Percentiles rank a stretch among this genome's conserved stretches.
Conservation (phyloP, 2,329 filamentous ascomycete species). For the Sporothrix humicola region DNA sequence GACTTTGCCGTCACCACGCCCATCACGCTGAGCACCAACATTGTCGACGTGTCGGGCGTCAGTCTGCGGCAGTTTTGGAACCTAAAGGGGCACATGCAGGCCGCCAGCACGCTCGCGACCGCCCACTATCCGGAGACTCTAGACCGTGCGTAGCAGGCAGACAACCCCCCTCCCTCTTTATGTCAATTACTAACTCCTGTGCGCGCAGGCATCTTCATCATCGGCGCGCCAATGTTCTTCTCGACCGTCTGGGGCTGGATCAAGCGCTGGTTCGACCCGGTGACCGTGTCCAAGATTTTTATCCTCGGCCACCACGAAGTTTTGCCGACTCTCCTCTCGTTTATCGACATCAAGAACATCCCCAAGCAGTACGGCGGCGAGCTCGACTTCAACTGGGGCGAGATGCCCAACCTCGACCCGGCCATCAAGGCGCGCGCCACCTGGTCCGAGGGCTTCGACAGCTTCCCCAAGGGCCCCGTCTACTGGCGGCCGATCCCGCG, state of each 20-base stretch:
- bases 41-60: slow-evolving; percentile 88
- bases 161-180: slow-evolving; percentile 42
- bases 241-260: slow-evolving; percentile 93
- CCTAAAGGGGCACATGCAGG: slow-evolving; percentile 90
- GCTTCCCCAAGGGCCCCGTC: slow-evolving; percentile 63
- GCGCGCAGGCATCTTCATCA: slow-evolving; percentile 56
- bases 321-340: slow-evolving; percentile 74
- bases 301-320: slow-evolving; percentile 79
- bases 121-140: slow-evolving; percentile 95
- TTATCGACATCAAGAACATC: slow-evolving; percentile 82
- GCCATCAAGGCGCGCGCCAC: slow-evolving; percentile 55
- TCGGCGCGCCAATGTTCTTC: slow-evolving; percentile 89
- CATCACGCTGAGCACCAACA: slow-evolving; percentile 90
- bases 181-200: not conserved
- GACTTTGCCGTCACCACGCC: slow-evolving; percentile 74
- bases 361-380: slow-evolving; percentile 89
- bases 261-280: slow-evolving; percentile 94
- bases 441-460: slow-evolving; percentile 60
- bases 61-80: slow-evolving; percentile 96
- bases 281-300: slow-evolving; percentile 95
- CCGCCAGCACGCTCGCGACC: slow-evolving; percentile 84
- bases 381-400: slow-evolving; percentile 81
- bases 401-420: slow-evolving; percentile 74
- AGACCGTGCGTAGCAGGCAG: slow-evolving; percentile 63
- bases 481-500: slow-evolving; percentile 57